Conservation (phyloP, 768 basidiomycete species). For the Psilocybe azurescens region DNA sequence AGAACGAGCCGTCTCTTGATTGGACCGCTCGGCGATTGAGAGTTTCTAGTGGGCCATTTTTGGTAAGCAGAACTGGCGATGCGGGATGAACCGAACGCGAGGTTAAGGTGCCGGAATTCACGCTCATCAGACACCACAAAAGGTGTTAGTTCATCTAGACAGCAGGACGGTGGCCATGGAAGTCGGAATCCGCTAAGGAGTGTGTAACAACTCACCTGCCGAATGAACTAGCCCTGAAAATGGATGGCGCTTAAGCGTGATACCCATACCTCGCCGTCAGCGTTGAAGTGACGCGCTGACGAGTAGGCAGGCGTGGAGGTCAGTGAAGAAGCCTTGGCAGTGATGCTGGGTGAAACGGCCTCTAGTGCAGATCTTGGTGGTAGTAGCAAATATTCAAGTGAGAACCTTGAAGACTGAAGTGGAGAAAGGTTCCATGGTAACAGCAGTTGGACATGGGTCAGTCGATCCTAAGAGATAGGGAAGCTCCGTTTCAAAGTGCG, state of each 20-base stretch:
- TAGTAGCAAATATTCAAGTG: slow-evolving; percentile 90
- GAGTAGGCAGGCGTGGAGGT: slow-evolving; percentile 84
- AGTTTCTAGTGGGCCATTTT: slow-evolving; percentile 85
- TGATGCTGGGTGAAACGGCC: slow-evolving; percentile 64
- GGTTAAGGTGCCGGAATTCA: slow-evolving; percentile 82
- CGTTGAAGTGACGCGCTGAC: slow-evolving; percentile 72
- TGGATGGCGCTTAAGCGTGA: slow-evolving; percentile 89
- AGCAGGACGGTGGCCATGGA: slow-evolving; percentile 23
- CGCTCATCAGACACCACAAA: slow-evolving; percentile 87
- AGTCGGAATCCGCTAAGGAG: slow-evolving; percentile 22
- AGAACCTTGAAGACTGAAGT: slow-evolving; percentile 89
- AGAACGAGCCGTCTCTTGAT: slow-evolving; percentile 84
- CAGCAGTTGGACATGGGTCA: slow-evolving; percentile 88
- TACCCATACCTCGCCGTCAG: slow-evolving; percentile 85
- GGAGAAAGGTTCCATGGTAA: slow-evolving; percentile 89
- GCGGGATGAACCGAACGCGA: slow-evolving; percentile 74
- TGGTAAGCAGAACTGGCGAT: slow-evolving; percentile 73
- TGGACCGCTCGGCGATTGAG: slow-evolving; percentile 84
- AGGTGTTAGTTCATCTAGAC: slow-evolving; percentile 84
- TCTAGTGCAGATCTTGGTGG: slow-evolving; percentile 89
- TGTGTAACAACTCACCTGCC: slow-evolving; percentile 79
- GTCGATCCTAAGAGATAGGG: slow-evolving; percentile 84
- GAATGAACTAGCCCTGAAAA: slow-evolving; percentile 92
- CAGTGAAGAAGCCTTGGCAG: slow-evolving; percentile 80
- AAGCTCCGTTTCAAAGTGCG: slow-evolving; percentile 73